phyloP scores from a whole-genome alignment of 257 asterid genomes.

The Fraxinus excelsior region DNA sequence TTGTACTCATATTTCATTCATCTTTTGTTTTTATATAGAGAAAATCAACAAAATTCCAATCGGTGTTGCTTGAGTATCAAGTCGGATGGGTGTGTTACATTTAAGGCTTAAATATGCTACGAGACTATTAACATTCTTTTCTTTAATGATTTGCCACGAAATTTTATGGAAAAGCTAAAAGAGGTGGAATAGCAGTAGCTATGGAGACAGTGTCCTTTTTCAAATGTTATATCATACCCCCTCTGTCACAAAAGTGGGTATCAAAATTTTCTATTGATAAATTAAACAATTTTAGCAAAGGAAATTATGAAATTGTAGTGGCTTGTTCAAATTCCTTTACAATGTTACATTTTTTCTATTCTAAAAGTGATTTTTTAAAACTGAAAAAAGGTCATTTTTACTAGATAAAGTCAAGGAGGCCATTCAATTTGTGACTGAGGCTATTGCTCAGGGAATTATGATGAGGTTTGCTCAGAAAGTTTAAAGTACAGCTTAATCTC shows the following conservation, averaged over 20 bases:
- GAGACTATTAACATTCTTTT: background rate
- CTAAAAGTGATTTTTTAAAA: background rate
- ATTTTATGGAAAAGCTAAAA: background rate
- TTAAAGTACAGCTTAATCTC: background rate
- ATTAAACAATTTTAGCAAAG: background rate
- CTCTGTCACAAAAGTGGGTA: background rate
- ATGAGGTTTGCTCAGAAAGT: background rate
- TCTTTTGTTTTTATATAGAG: no score
- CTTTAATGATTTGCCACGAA: background rate
- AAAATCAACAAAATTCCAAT: background rate
- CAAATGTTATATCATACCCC: background rate
- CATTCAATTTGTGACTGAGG: background rate
- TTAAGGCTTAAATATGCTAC: background rate
- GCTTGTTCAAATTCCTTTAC: background rate
- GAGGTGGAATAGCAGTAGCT: background rate
- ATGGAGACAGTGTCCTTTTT: background rate
- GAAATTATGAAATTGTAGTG: background rate
- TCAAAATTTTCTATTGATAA: background rate
- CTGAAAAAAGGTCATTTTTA: background rate
- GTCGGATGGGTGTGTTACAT: background rate
- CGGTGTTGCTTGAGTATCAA: background rate
- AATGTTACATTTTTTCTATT: no score
- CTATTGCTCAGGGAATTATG: background rate
- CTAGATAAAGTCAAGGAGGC: background rate
- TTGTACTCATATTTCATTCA: no score